A percentile compares a stretch with the other conserved stretches of the same genome.
Conservation (phyloP, 805 yeast species). For the Wickerhamomyces mucosus region DNA sequence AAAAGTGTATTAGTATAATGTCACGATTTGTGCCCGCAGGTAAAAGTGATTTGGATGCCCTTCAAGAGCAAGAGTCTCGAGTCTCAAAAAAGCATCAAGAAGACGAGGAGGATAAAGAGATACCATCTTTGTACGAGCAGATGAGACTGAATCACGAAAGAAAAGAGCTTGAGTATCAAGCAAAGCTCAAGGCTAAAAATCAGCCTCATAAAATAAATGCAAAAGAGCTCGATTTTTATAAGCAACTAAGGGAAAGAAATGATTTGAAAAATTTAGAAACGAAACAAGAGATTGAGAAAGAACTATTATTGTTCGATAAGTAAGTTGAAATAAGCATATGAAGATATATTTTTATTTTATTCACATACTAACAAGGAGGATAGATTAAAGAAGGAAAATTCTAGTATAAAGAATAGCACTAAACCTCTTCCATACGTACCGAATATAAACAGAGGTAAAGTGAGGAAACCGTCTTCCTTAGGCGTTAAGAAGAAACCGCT, state of each 20-base stretch:
- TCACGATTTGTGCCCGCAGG: slow-evolving; percentile 21
- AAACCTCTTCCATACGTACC: too few species aligned
- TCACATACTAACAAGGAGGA: slow-evolving; percentile 4
- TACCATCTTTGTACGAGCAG: slow-evolving; percentile 19
- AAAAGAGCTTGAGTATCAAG: slow-evolving; percentile 17
- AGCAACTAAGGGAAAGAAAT: slow-evolving; percentile 6
- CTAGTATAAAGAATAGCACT: too few species aligned
- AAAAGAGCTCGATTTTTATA: slow-evolving; percentile 14
- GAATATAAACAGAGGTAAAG: too few species aligned
- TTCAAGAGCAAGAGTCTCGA: slow-evolving; percentile 10
- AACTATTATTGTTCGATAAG: slow-evolving; percentile 13
- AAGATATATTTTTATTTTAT: too few species aligned
- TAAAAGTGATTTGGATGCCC: slow-evolving; percentile 15
- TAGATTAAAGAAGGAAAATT: slow-evolving; percentile 5
- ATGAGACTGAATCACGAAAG: slow-evolving; percentile 17
- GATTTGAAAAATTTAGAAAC: slow-evolving; percentile 5
- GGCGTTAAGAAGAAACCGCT: too few species aligned
- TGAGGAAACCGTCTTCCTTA: too few species aligned
- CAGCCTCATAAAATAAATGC: slow-evolving; percentile 13
- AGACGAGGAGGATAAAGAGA: slow-evolving; percentile 15
- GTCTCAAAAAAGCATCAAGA: slow-evolving; percentile 11
- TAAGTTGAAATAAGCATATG: slow-evolving; percentile 5
- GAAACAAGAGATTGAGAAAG: slow-evolving; percentile 14
- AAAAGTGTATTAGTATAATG: too few species aligned
- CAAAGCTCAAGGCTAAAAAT: slow-evolving; percentile 14